Base-by-base conservation (phyloP, 768 basidiomycete species). In the Lentinula sp. region DNA sequence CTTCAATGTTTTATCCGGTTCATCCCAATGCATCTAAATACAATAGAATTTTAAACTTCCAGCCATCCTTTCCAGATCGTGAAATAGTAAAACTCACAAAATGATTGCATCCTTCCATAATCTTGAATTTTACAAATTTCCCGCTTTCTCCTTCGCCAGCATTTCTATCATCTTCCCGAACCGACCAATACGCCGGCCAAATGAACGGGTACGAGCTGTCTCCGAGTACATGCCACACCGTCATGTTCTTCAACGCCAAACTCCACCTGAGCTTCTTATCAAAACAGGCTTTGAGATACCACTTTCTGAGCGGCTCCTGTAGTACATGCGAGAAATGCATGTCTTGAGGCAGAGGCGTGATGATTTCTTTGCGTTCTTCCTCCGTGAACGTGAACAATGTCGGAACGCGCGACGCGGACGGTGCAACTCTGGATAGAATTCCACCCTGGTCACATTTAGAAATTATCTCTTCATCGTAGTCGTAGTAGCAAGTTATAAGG, bases 401-500 rank as follows among this genome's bases (percentile, higher is more conserved):
- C 6, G 72, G 72, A 8, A 65, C 43, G 9, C 59, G 66, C 15
- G 49, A 59, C 2, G 62, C 40, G 4, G 67, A 61, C 0, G 71
- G 68, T 13, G 71, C 4, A 13, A 71, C 65, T 60, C 65, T 69
- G 2, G 63, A 62, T 10, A 77, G 70, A 0, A 60, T 31, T 15
- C 16, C 37, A 34, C n/a, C 37, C 21, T n/a, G 18, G 58, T 69
- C 63, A 2, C 64, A 60, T 59, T 71, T 66, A 1, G 66, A 65
- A 10, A 65, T 63, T 2, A 65, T 56, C 32, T 74, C 56, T 50
- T 73, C 69, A 45, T 65, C 65, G 49, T 77, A 73, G 18, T 74
- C 64, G 63, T 71, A 76, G 63, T 75, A 76, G 1, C 64, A 51
- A 0, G 70, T 72, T 18, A 71, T 51, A 71, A 73, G 74, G 42